phyloP scores from a whole-genome alignment of 768 basidiomycete genomes.

The Rhizopogon vesiculosus region DNA sequence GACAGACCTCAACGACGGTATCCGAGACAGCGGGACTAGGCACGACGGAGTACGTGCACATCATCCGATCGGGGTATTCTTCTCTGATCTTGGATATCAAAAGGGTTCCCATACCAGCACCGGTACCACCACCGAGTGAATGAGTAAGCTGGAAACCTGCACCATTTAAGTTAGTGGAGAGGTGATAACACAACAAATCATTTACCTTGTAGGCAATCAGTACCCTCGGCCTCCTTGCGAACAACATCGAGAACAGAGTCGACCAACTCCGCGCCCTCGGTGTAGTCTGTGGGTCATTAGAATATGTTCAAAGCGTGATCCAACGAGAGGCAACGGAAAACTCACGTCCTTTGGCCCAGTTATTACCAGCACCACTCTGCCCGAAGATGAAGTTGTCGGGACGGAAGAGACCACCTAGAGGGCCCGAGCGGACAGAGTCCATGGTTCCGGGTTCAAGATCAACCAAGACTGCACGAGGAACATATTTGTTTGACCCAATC shows the following conservation, averaged over 20 bases:
- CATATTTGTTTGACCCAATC: constrained; percentile 92
- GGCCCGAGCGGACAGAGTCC: constrained; percentile 89
- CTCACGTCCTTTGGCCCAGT: constrained; percentile 99
- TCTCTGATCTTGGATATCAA: constrained; percentile 99
- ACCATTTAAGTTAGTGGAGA: constrained; percentile 4
- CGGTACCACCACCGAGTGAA: constrained; percentile 98
- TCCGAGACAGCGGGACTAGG: constrained; percentile 97
- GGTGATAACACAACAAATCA: constrained; percentile 5
- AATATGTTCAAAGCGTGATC: neutral
- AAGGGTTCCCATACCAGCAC: constrained; percentile 99
- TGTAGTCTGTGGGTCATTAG: constrained; percentile 53
- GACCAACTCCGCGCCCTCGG: constrained; percentile 96
- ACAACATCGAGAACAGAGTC: constrained; percentile 98
- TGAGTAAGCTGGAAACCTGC: constrained; percentile 98
- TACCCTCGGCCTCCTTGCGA: constrained; percentile 97
- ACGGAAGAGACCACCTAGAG: constrained; percentile 89
- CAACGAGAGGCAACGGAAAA: constrained; percentile 14
- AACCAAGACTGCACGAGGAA: constrained; percentile 95
- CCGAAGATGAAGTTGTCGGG: constrained; percentile 99
- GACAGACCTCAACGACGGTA: constrained; percentile 86
- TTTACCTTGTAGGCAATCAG: constrained; percentile 92
- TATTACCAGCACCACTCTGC: constrained; percentile 98
- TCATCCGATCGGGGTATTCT: constrained; percentile 99
- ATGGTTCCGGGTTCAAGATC: constrained; percentile 98
- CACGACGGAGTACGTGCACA: constrained; percentile 99